phyloP scores from a whole-genome alignment of 1,284 basidiomycete genomes.

The Stereum hirsutum region DNA sequence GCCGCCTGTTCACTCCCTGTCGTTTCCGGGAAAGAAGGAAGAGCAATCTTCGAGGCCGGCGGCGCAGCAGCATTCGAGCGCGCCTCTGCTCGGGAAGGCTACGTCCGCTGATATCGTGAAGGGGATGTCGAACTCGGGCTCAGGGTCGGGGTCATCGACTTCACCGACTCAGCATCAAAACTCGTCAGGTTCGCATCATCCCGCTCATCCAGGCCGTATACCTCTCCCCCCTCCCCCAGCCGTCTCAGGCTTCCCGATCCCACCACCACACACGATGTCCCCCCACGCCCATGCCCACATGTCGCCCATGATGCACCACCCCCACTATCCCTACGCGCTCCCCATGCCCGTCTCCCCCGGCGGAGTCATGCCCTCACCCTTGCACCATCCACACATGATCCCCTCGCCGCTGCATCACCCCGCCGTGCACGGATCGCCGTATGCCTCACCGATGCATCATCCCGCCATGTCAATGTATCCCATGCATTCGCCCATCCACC shows the following conservation, averaged over 20 bases:
- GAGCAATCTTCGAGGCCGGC: slow-evolving; percentile 12
- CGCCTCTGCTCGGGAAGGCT: slow-evolving; percentile 5
- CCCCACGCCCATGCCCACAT: slow-evolving; percentile 18
- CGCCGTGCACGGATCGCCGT: slow-evolving; percentile 14
- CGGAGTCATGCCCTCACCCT: slow-evolving; percentile 2
- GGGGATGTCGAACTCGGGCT: no score
- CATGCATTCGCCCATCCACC: slow-evolving; percentile 25
- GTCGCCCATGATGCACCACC: neutral
- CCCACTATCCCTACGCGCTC: slow-evolving; percentile 1
- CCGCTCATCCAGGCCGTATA: slow-evolving; percentile 63
- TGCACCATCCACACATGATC: slow-evolving; percentile 19
- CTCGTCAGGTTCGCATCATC: no score
- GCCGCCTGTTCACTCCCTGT: slow-evolving; percentile 10
- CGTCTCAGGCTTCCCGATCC: slow-evolving; percentile 27
- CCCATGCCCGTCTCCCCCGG: neutral
- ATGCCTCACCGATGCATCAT: slow-evolving; percentile 23
- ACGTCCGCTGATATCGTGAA: no score
- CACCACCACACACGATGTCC: slow-evolving; percentile 23
- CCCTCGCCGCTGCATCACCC: slow-evolving; percentile 31
- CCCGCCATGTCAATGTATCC: slow-evolving; percentile 12
- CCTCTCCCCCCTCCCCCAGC: slow-evolving; percentile 48
- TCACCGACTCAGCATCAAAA: no score
- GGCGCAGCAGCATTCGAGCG: slow-evolving; percentile 6
- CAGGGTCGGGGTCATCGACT: no score
- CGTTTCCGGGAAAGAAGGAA: slow-evolving; percentile 7